Evolutionary conservation across 345 rosid species (phyloP), one percentile per base, ranked within the genome.

Genomic region (Salix caprea): DNA sequence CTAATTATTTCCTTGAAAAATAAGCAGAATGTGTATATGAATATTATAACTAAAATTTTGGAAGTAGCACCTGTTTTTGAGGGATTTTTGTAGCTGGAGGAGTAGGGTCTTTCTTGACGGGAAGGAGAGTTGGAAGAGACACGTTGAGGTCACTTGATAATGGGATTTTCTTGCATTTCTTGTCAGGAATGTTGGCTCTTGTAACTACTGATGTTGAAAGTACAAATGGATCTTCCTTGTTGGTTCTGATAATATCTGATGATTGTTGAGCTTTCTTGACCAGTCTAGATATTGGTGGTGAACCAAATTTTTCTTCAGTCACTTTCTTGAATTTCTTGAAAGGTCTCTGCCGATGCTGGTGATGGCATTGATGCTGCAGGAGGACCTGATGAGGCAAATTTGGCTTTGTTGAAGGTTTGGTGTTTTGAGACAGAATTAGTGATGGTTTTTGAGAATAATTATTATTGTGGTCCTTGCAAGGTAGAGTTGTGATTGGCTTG

Each of bases 71-170:
- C 90, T 87, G 92, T 67, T 90, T 90, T 54, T 76, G 86, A 71
- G 88, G 89, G 70, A 84, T 77, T 79, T 82, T 82, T 9, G 89
- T 84, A 40, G 85, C 85, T 6, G 89, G 89, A 56, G 93, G 89
- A 78, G 88, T 84, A 32, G 92, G 88, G 69, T 87, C 90, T 87
- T 84, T 96, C 87, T 90, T 96, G 74, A 89, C 86, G 3, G 97
- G 91, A 73, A 92, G 90, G 71, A 88, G 14, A 56, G 13, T 9
- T 56, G 28, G 62, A 6, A 9, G 75, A 34, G 42, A 81, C 60
- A 82, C 79, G 66, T 80, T 79, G 6, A 90, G 82, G 24, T 85
- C 80, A 18, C 80, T 89, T 18, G 90, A 89, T 26, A 85, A 79
- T 28, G 91, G 85, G 24, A 84, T 85, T 84, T 89, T 90, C 88